Evolutionary conservation across 306 rosid species (phyloP).

Genomic region (Cicer bijugum): DNA sequence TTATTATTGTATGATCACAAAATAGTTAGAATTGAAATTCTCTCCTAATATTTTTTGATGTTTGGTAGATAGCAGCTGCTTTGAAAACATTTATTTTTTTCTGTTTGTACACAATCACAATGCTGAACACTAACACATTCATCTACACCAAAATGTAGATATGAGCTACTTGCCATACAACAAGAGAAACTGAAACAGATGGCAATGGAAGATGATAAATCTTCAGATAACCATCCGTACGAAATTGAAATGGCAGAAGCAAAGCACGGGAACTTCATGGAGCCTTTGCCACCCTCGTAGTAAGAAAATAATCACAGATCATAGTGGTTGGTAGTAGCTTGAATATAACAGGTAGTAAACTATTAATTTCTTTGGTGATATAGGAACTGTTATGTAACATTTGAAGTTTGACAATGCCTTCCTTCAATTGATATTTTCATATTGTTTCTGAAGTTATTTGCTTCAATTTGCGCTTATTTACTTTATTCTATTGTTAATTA

Average conservation of each 20-base stretch:
- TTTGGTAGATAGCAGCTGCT: constrained; percentile 15
- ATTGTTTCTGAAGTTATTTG: constrained; percentile 26
- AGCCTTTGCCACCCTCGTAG: constrained; percentile 51
- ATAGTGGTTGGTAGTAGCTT: constrained; percentile 32
- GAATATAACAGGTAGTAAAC: constrained; percentile 35
- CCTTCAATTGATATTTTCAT: constrained; percentile 25
- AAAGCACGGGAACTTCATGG: constrained; percentile 47
- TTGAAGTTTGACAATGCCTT: constrained; percentile 11
- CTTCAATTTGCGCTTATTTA: constrained; percentile 7
- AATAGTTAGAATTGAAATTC: constrained; percentile 8
- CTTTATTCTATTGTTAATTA: constrained; percentile 19
- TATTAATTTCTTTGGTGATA: constrained; percentile 7
- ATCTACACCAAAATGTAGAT: constrained; percentile 47
- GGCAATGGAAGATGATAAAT: constrained; percentile 61
- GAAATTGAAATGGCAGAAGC: constrained; percentile 92
- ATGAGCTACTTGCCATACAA: constrained; percentile 73
- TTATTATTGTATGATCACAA: constrained; percentile 12
- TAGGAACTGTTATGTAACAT: not conserved
- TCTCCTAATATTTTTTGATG: not conserved
- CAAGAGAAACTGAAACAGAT: constrained; percentile 60
- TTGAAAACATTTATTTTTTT: constrained; percentile 17
- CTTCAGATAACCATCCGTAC: constrained; percentile 51
- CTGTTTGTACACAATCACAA: constrained; percentile 7
- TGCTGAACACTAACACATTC: constrained; percentile 20
- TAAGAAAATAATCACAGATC: constrained; percentile 27